These are phyloP conservation scores for Aspergillus udagawae DNA, from an alignment of 2,329 filamentous ascomycete species.

Conservation along the genomic window DNA sequence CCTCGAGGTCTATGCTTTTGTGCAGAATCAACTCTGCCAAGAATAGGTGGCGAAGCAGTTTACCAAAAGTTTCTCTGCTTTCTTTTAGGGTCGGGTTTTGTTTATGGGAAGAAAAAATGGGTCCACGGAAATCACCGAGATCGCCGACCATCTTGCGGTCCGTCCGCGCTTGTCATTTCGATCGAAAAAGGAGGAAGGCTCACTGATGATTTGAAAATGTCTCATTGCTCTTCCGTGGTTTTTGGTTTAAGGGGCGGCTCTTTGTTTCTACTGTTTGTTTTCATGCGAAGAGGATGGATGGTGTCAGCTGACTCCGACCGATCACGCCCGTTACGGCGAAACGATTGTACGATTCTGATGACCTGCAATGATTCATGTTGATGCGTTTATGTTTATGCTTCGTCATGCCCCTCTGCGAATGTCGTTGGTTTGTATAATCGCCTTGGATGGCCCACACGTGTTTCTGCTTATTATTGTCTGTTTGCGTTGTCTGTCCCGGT, in stretches of 20 bases:
- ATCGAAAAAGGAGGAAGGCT: slow-evolving; percentile 14
- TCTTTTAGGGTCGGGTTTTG: slow-evolving; percentile 14
- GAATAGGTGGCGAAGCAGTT: background rate
- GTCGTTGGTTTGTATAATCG: slow-evolving; percentile 12
- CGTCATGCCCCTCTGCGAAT: slow-evolving; percentile 2
- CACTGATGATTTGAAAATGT: slow-evolving; percentile 8
- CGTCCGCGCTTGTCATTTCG: slow-evolving; percentile 3
- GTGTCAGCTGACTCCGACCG: slow-evolving; percentile 13
- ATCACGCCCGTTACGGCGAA: slow-evolving; percentile 23
- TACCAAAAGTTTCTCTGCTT: slow-evolving; percentile 7
- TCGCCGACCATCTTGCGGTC: slow-evolving; percentile 1
- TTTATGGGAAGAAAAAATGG: slow-evolving; percentile 7
- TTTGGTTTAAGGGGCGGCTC: slow-evolving; percentile 11
- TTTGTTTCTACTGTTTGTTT: slow-evolving; percentile 14
- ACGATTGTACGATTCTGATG: slow-evolving; percentile 27
- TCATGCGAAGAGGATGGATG: slow-evolving; percentile 12
- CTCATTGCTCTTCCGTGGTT: slow-evolving; percentile 7
- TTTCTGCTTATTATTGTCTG: slow-evolving; percentile 11
- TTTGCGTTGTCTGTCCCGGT: slow-evolving; percentile 9
- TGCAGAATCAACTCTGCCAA: background rate
- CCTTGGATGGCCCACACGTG: slow-evolving; percentile 10
- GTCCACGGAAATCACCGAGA: background rate
- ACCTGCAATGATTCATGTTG: slow-evolving; percentile 20
- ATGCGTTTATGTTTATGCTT: slow-evolving; percentile 7
- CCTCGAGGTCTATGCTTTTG: background rate